Base-by-base conservation (phyloP, 768 basidiomycete species). In the Panellus pusillus region DNA sequence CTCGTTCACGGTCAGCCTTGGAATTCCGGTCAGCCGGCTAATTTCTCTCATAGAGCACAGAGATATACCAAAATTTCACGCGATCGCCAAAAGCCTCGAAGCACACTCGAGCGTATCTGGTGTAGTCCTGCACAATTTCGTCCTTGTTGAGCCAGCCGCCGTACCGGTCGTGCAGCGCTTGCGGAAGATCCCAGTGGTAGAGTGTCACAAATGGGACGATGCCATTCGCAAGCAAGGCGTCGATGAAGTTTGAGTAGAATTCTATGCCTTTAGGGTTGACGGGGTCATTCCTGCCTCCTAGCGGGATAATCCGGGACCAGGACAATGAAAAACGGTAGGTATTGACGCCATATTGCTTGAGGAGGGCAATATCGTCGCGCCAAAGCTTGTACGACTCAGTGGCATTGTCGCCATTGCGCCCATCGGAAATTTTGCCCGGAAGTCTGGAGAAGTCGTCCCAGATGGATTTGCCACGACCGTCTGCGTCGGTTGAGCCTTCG, bases 131-230 rank as follows among this genome's bases (percentile, higher is more conserved):
- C n/a, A 84, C 72, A 49, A 89, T 80, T 62, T 87, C 83, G 41
- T 82, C 79, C 65, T 84, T 85, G 72, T 84, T 84, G 44, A 89
- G 67, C 87, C 87, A 91, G 6, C 88, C 88, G 2, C 80, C 80
- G 65, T 91, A 91, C 50, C 83, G 76, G 55, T 89, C 83, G 50
- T 89, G 81, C 36, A 93, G 78, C 18, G 71, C 82, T 63, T 87
- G 84, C 9, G 89, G 89, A 9, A 90, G 78, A 64, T 91, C 89
- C 89, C 89, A 91, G 66, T 86, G 87, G 63, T 87, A 86, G 32
- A 88, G 68, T 0, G 84, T 88, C 83, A 86, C 81, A 60, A 88
- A 88, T 8, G 86, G 86, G 1, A 74, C 77, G 63, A 90, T 88
- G 4, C 80, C 84, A 45, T 80, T 70, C 36, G 74, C 77, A 17